Evolutionary conservation across 352 stramenopile genomes (phyloP).

Genomic region (Globisporangium alternatum): DNA sequence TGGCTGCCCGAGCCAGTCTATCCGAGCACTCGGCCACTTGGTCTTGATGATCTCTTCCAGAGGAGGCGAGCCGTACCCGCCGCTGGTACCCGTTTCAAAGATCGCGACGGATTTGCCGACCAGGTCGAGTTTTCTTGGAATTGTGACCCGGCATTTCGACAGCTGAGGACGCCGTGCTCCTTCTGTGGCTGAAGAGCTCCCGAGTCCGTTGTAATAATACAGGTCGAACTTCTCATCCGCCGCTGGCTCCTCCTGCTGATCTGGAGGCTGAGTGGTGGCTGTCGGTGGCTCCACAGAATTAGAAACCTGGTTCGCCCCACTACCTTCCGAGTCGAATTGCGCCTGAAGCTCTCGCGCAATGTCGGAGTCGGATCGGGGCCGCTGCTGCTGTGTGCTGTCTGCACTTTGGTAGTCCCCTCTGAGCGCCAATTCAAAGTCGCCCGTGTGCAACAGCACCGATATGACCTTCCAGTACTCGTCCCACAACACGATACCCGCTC

Average conservation of each 20-base stretch:
- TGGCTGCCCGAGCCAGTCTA: constrained; percentile 44
- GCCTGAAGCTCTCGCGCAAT: constrained; percentile 66
- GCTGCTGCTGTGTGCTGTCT: neutral
- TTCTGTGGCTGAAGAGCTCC: neutral
- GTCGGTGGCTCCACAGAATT: neutral
- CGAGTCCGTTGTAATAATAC: constrained; percentile 49
- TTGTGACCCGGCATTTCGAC: constrained; percentile 36
- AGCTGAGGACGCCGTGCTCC: constrained; percentile 32
- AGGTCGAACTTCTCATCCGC: constrained; percentile 26
- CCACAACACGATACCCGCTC: constrained; percentile 90
- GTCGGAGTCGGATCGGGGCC: constrained; percentile 65
- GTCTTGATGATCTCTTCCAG: constrained; percentile 82
- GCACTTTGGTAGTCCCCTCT: constrained; percentile 37
- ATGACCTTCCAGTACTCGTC: constrained; percentile 91
- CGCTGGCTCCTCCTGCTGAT: neutral
- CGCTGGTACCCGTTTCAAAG: constrained; percentile 30
- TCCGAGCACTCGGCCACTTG: constrained; percentile 53
- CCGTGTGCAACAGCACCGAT: constrained; percentile 72
- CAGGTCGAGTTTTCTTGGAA: constrained; percentile 38
- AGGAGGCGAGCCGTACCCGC: constrained; percentile 43
- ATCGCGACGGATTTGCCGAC: constrained; percentile 72
- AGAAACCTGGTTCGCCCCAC: neutral
- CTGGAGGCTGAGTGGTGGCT: neutral
- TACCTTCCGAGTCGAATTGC: constrained; percentile 65
- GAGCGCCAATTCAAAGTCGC: constrained; percentile 62